Evolutionary conservation across 495 filamentous ascomycete genomes (phyloP).

Genomic region (Neurospora sp.): DNA sequence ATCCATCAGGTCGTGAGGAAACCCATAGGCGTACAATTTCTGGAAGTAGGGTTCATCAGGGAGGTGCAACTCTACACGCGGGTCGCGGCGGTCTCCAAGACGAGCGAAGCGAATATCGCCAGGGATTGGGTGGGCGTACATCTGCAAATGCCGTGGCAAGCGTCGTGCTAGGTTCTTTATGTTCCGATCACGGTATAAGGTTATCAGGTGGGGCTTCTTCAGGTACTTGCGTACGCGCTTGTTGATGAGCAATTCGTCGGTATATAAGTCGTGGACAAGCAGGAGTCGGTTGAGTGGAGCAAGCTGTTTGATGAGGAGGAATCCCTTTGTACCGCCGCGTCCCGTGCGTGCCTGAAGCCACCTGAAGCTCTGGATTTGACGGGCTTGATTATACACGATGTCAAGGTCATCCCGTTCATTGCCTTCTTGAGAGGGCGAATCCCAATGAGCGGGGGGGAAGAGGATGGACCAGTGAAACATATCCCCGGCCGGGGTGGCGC

Average conservation of each 20-base stretch:
- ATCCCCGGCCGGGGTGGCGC: background rate
- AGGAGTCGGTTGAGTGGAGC: background rate
- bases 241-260: background rate
- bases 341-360: background rate
- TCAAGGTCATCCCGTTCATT: background rate
- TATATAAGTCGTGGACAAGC: background rate
- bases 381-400: background rate
- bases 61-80: background rate
- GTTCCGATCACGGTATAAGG: background rate
- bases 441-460: background rate
- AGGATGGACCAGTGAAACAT: background rate
- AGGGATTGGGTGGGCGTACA: background rate
- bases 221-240: constrained; percentile 2
- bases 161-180: background rate
- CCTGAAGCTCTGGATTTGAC: background rate
- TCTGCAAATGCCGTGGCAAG: background rate
- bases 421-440: background rate
- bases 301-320: constrained; percentile 4
- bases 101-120: constrained; percentile 6
- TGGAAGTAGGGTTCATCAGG: constrained; percentile 5
- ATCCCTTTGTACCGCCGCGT: background rate
- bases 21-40: background rate
- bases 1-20: background rate
- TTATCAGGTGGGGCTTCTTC: background rate
- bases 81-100: background rate